phyloP scores from a whole-genome alignment of 495 filamentous ascomycete genomes.

The Lepidopterella palustris region DNA sequence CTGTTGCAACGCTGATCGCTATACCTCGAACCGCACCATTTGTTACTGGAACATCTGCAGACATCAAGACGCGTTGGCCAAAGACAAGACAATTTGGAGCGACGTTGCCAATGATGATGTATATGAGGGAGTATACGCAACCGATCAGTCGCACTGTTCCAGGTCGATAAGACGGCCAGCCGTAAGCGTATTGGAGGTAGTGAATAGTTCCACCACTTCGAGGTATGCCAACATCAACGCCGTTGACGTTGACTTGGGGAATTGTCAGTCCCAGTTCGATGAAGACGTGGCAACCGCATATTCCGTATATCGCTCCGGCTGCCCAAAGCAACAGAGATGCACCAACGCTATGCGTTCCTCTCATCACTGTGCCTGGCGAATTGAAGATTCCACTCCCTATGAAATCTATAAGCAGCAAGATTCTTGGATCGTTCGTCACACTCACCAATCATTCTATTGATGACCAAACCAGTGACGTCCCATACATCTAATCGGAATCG shows the following conservation, averaged over 20 bases:
- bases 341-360: slow-evolving; percentile 11
- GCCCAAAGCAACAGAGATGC: slow-evolving; percentile 16
- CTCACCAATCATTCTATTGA: slow-evolving; percentile 35
- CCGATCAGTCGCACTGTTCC: slow-evolving; percentile 31
- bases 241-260: slow-evolving; percentile 10
- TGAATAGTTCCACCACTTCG: slow-evolving; percentile 49
- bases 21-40: slow-evolving; percentile 35
- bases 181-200: slow-evolving; percentile 46
- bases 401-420: neutral
- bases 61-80: slow-evolving; percentile 36
- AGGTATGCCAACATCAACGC: slow-evolving; percentile 32
- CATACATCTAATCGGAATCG: slow-evolving; percentile 27
- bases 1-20: slow-evolving; percentile 39
- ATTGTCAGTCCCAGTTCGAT: slow-evolving; percentile 18
- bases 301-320: slow-evolving; percentile 1
- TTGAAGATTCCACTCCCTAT: slow-evolving; percentile 17
- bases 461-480: slow-evolving; percentile 27
- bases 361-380: slow-evolving; percentile 8
- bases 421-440: neutral
- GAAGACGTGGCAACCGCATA: slow-evolving; percentile 2
- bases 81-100: slow-evolving; percentile 45
- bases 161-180: slow-evolving; percentile 26
- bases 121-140: slow-evolving; percentile 44
- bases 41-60: slow-evolving; percentile 19
- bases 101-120: slow-evolving; percentile 46